Base-by-base conservation (phyloP, 139 green algal genomes). In the Deuterostichococcus epilithicus region DNA sequence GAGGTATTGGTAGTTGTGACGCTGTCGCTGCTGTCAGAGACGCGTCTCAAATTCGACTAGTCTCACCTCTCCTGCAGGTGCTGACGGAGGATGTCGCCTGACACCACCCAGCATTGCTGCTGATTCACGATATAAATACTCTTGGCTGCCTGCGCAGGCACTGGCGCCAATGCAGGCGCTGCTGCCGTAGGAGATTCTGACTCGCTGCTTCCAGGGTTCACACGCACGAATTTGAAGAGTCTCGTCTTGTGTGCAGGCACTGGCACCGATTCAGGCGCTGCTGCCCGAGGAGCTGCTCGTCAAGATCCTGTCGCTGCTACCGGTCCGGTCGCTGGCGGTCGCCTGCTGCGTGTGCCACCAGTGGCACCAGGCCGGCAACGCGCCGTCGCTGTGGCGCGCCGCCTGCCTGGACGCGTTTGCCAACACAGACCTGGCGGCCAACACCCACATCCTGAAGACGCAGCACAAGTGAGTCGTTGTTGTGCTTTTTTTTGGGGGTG, bases 231-330 rank as follows among this genome's bases (percentile, higher is more conserved):
- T 70, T 79, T 73, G 47, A 39, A 42, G 10, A 30, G 30, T 36
- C 39, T 34, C 15, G n/a, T 44, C 18, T 59, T n/a, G 20, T 63
- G 22, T 60, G 37, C 5, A 76, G 39, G 76, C 89, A 37, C 84
- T 90, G 63, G 89, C 87, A 0, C 84, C 80, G 0, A 94, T 96
- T 37, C 90, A 96, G 82, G 74, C 78, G 67, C 25, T 89, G 30
- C 74, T 97, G 38, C 88, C 89, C 0, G 78, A 94, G 18, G 92
- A 97, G 70, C 47, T 97, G 47, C 80, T 94, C 81, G 45, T 85
- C 0, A 68, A 81, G 0, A 77, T 94, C 10, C 82, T 97, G 0
- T 25, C 26, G 34, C 73, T 78, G 33, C 81, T 96, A 38, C 78
- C 81, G 22, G 74, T 88, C 4, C 85, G 88, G 6, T 72, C 65